These are phyloP conservation scores for Cyclocybe cylindracea DNA, from an alignment of 768 basidiomycete genomes.

Conservation along the genomic window DNA sequence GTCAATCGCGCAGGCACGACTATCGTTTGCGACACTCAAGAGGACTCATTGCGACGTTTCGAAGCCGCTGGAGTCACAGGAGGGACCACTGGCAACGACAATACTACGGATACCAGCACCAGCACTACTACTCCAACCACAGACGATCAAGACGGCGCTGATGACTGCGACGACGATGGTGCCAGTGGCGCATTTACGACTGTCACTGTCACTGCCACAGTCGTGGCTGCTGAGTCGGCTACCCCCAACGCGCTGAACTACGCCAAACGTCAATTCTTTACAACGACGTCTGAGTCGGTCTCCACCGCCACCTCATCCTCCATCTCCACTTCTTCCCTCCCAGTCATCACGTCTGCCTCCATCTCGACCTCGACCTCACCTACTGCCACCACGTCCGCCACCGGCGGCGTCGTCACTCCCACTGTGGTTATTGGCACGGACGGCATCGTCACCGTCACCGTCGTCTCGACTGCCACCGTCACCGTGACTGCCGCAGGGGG, in stretches of 20 bases:
- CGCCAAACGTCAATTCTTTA: neutral
- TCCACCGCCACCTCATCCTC: slow-evolving; percentile 7
- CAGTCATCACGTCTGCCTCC: slow-evolving; percentile 10
- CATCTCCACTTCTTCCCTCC: slow-evolving; percentile 5
- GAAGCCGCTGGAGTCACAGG: slow-evolving; percentile 42
- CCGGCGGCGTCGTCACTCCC: slow-evolving; percentile 18
- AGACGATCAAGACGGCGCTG: slow-evolving; percentile 8
- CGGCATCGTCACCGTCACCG: slow-evolving; percentile 36
- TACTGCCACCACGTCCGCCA: slow-evolving; percentile 10
- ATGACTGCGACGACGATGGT: slow-evolving; percentile 15
- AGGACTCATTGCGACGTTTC: slow-evolving; percentile 42
- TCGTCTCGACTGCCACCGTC: slow-evolving; percentile 27
- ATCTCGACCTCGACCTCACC: slow-evolving; percentile 7
- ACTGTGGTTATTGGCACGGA: slow-evolving; percentile 31
- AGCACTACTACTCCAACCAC: slow-evolving; percentile 3
- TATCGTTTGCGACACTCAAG: slow-evolving; percentile 41
- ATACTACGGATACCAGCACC: neutral
- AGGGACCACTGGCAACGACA: slow-evolving; percentile 35
- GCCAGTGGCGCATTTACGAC: slow-evolving; percentile 9
- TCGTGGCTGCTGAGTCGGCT: slow-evolving; percentile 1
- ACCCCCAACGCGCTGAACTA: slow-evolving; percentile 4
- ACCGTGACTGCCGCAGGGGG: slow-evolving; percentile 26
- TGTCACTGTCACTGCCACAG: slow-evolving; percentile 1
- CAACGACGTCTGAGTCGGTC: slow-evolving; percentile 10
- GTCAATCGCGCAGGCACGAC: slow-evolving; percentile 47